Conservation (phyloP, 1,139 yeast genomes). For the Nakaseomyces kungkrabaensis region DNA sequence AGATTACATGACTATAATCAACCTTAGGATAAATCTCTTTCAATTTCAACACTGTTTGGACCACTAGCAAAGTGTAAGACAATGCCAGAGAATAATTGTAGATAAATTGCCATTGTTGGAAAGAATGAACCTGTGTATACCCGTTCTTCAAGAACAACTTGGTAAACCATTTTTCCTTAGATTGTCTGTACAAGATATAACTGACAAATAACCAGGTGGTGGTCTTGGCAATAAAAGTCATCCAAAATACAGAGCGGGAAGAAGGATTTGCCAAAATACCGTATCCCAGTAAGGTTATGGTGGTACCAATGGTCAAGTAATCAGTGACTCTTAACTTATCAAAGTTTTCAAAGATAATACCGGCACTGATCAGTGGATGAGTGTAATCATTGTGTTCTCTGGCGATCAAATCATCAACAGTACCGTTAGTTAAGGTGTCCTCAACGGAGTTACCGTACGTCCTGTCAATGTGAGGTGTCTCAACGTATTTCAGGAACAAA, state of each 20-base stretch:
- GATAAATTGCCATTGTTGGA: slow-evolving; percentile 66
- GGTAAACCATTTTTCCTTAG: slow-evolving; percentile 56
- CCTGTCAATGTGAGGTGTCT: slow-evolving; percentile 81
- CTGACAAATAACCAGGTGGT: slow-evolving; percentile 48
- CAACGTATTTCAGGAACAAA: slow-evolving; percentile 66
- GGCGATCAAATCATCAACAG: slow-evolving; percentile 29
- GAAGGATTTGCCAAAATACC: slow-evolving; percentile 5
- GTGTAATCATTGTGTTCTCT: slow-evolving; percentile 34
- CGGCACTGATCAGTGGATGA: slow-evolving; percentile 49
- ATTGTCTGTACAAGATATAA: slow-evolving; percentile 48
- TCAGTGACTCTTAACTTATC: slow-evolving; percentile 59
- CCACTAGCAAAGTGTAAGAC: slow-evolving; percentile 32
- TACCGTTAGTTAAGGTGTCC: slow-evolving; percentile 11
- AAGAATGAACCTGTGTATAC: slow-evolving; percentile 56
- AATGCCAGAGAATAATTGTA: slow-evolving; percentile 44
- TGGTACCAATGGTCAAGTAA: slow-evolving; percentile 43
- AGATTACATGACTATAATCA: slow-evolving; percentile 38
- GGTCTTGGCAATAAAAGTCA: slow-evolving; percentile 44
- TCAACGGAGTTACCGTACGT: slow-evolving; percentile 41
- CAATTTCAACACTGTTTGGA: slow-evolving; percentile 27
- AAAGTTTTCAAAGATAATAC: slow-evolving; percentile 41
- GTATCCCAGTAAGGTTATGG: slow-evolving; percentile 33
- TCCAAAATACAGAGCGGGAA: slow-evolving; percentile 33
- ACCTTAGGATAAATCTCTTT: slow-evolving; percentile 10
- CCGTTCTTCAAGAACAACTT: slow-evolving; percentile 59